Conservation (phyloP, 352 stramenopile species). For the Aphanomyces invadans region DNA sequence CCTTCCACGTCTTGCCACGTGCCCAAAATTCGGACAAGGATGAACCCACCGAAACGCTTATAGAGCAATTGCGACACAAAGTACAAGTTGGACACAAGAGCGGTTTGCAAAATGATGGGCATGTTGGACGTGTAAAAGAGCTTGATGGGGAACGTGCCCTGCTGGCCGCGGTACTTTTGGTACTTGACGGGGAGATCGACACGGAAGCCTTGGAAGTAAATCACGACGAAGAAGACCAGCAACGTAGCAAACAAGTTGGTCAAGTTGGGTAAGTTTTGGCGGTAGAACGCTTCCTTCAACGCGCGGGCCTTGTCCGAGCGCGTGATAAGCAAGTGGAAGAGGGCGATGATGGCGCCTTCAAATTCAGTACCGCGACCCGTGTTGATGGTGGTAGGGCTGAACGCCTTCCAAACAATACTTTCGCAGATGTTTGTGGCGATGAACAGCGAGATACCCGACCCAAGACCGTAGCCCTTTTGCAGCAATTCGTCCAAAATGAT, state of each 20-base stretch:
- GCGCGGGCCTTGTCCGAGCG: conserved; percentile 96
- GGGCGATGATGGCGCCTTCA: conserved; percentile 98
- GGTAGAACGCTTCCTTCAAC: conserved; percentile 97
- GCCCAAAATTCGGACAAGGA: conserved; percentile 96
- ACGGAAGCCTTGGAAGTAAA: conserved; percentile 99
- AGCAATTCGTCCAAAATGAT: conserved; percentile 99
- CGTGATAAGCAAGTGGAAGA: conserved; percentile 99
- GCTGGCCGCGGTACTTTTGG: conserved; percentile 97
- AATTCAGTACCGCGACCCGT: conserved; percentile 98
- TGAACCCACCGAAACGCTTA: conserved; percentile 98
- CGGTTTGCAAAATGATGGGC: conserved; percentile 99
- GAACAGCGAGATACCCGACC: conserved; percentile 98
- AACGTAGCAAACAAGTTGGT: conserved; percentile 98
- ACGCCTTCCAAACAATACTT: conserved; percentile 99
- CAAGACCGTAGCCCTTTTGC: conserved; percentile 99
- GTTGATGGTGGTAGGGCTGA: conserved; percentile 99
- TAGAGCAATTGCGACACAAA: conserved; percentile 99
- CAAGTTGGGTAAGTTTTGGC: conserved; percentile 98
- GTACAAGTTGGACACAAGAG: conserved; percentile 98
- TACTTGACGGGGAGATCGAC: conserved; percentile 94
- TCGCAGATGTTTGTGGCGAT: conserved; percentile 99
- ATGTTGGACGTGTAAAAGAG: conserved; percentile 99
- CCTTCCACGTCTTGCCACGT: conserved; percentile 98
- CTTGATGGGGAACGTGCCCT: conserved; percentile 99
- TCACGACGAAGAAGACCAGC: conserved; percentile 98